These are phyloP conservation scores for Pseudocercospora cruenta DNA, from an alignment of 2,329 filamentous ascomycete species.

Conservation along the genomic window DNA sequence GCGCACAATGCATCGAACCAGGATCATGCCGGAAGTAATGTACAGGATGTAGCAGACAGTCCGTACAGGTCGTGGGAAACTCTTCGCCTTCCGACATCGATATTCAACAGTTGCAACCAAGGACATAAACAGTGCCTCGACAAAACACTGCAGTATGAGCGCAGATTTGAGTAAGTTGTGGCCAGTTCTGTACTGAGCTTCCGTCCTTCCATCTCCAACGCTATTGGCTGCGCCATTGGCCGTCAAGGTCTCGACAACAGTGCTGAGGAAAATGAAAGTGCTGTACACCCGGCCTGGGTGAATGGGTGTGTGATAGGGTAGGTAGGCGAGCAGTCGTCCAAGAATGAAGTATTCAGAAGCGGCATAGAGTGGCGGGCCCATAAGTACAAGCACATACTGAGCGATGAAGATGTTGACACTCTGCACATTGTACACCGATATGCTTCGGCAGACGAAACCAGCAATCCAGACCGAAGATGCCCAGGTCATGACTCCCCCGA, in stretches of 20 bases:
- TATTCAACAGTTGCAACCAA: slow-evolving; percentile 52
- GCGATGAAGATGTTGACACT: slow-evolving; percentile 47
- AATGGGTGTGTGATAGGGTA: slow-evolving; percentile 62
- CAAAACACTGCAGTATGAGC: slow-evolving; percentile 54
- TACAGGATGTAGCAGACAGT: slow-evolving; percentile 53
- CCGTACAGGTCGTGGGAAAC: slow-evolving; percentile 48
- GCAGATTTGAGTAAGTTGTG: slow-evolving; percentile 54
- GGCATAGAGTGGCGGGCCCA: slow-evolving; percentile 60
- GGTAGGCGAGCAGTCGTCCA: slow-evolving; percentile 63
- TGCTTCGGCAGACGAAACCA: slow-evolving; percentile 60
- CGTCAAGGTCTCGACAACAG: slow-evolving; percentile 56
- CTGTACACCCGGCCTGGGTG: slow-evolving; percentile 64
- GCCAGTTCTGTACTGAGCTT: slow-evolving; percentile 46
- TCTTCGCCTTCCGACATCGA: slow-evolving; percentile 42
- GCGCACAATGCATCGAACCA: slow-evolving; percentile 56
- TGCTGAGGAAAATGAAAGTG: slow-evolving; percentile 58
- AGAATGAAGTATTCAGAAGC: slow-evolving; percentile 66
- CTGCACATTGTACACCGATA: slow-evolving; percentile 56
- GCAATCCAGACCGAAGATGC: slow-evolving; percentile 41
- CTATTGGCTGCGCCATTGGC: slow-evolving; percentile 55
- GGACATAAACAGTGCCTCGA: slow-evolving; percentile 55
- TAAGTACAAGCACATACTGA: slow-evolving; percentile 45
- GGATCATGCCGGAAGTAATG: slow-evolving; percentile 52
- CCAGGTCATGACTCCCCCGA: slow-evolving; percentile 33
- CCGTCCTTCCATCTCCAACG: slow-evolving; percentile 46